These are phyloP conservation scores for Phaffomyces antillensis DNA, from an alignment of 805 yeast species.

Conservation along the genomic window DNA sequence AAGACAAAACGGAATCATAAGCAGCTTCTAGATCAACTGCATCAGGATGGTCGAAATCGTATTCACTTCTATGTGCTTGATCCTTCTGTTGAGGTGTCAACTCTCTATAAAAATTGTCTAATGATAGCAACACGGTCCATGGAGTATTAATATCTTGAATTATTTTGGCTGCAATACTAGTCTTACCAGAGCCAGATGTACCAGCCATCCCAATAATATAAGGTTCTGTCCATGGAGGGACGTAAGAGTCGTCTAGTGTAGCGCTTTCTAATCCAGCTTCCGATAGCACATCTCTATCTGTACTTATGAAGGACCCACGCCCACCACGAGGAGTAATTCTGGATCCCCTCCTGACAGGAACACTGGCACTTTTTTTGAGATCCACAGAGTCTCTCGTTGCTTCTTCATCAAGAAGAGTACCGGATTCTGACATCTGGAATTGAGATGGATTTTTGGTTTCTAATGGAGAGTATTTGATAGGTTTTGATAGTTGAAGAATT, in stretches of 20 bases:
- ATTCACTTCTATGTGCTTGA: slow-evolving; percentile 61
- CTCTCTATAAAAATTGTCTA: slow-evolving; percentile 88
- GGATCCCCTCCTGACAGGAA: slow-evolving; percentile 8
- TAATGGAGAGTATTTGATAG: no score
- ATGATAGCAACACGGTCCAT: slow-evolving; percentile 85
- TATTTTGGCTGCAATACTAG: slow-evolving; percentile 80
- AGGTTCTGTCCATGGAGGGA: slow-evolving; percentile 87
- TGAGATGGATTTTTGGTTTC: no score
- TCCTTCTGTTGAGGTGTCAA: slow-evolving; percentile 53
- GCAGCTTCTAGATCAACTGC: slow-evolving; percentile 75
- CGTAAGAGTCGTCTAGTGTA: slow-evolving; percentile 28
- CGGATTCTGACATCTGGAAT: not conserved
- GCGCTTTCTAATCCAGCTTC: not conserved
- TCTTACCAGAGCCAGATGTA: slow-evolving; percentile 85
- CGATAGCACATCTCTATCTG: not conserved
- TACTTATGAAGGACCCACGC: slow-evolving; percentile 9
- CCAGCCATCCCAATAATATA: slow-evolving; percentile 87
- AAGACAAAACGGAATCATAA: slow-evolving; percentile 49
- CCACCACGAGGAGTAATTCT: slow-evolving; percentile 11
- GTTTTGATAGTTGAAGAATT: no score
- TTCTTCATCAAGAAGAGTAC: not conserved
- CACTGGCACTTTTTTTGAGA: not conserved
- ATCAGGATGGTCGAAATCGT: slow-evolving; percentile 84
- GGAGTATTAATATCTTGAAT: slow-evolving; percentile 78
- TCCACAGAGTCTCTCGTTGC: not conserved